Percentiles rank a stretch among this genome's conserved stretches.
These are phyloP conservation scores for Claviceps sp. DNA, from an alignment of 2,329 filamentous ascomycete species.

Conservation along the genomic window DNA sequence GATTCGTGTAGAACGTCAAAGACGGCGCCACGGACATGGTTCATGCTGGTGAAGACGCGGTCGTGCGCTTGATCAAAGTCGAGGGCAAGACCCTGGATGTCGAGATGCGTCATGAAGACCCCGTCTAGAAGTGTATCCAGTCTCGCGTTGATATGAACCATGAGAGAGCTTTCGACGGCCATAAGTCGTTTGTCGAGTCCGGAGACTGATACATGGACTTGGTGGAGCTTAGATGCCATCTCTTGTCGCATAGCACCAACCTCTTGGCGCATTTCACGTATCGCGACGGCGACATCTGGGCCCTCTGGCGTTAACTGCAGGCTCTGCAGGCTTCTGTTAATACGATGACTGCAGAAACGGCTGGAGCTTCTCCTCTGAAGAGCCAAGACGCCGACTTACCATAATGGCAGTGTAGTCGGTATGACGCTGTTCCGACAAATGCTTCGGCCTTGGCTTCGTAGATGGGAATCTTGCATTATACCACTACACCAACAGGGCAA, in stretches of 20 bases:
- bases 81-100: conserved; percentile 1
- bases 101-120: neutral
- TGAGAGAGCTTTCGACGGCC: neutral
- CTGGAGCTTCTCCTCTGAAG: too few relatives aligned
- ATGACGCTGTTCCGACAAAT: neutral
- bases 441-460: neutral
- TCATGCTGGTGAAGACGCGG: neutral
- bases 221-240: neutral
- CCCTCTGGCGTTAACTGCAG: neutral
- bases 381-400: neutral
- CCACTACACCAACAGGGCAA: neutral
- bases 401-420: too few relatives aligned
- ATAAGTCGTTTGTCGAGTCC: neutral
- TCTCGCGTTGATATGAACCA: neutral
- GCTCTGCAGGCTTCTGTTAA: neutral
- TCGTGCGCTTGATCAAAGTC: conserved; percentile 1
- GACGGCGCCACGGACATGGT: neutral
- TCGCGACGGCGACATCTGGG: neutral
- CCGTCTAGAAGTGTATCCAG: neutral
- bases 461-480: neutral
- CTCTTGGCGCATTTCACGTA: neutral
- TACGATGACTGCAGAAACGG: neutral
- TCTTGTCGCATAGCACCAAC: neutral
- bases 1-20: neutral
- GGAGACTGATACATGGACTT: neutral